A percentile compares a stretch with the other conserved stretches of the same genome.
These are phyloP conservation scores for Pisolithus sp. DNA, from an alignment of 768 basidiomycete genomes.

Conservation along the genomic window DNA sequence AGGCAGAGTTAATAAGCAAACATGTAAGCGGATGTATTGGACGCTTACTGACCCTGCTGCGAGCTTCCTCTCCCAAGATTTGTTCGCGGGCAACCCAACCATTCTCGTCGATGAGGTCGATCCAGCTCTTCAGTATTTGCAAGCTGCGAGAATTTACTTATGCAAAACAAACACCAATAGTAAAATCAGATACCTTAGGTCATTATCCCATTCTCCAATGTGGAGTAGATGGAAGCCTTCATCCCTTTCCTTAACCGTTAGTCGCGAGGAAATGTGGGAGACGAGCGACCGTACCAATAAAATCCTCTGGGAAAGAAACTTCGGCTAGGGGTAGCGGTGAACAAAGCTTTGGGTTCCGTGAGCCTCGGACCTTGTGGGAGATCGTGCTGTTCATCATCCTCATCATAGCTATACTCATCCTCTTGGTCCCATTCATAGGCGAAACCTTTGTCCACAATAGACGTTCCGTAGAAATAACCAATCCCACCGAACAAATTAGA, in stretches of 20 bases:
- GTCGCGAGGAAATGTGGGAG: not conserved
- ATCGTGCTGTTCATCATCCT: constrained; percentile 30
- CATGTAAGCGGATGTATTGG: not conserved
- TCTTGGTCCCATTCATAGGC: constrained; percentile 89
- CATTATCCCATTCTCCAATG: constrained; percentile 91
- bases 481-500: constrained; percentile 90
- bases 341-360: constrained; percentile 66
- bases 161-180: not conserved
- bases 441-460: constrained; percentile 79
- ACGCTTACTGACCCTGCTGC: constrained; percentile 62
- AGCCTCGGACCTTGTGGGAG: constrained; percentile 49
- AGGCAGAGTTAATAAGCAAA: constrained; percentile 1
- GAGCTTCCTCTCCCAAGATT: constrained; percentile 92
- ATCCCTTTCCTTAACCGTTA: constrained; percentile 51
- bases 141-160: constrained; percentile 41
- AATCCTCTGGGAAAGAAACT: constrained; percentile 98
- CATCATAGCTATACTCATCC: constrained; percentile 36
- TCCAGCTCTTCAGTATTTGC: constrained; percentile 87
- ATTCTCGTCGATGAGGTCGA: constrained; percentile 83
- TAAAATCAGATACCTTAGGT: constrained; percentile 49
- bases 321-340: constrained; percentile 92
- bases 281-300: constrained; percentile 66
- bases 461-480: constrained; percentile 91
- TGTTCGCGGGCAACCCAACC: constrained; percentile 97
- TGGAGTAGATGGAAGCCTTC: constrained; percentile 94